These are phyloP conservation scores for Talaromyces sp. DNA, from an alignment of 2,329 filamentous ascomycete species.

Conservation along the genomic window DNA sequence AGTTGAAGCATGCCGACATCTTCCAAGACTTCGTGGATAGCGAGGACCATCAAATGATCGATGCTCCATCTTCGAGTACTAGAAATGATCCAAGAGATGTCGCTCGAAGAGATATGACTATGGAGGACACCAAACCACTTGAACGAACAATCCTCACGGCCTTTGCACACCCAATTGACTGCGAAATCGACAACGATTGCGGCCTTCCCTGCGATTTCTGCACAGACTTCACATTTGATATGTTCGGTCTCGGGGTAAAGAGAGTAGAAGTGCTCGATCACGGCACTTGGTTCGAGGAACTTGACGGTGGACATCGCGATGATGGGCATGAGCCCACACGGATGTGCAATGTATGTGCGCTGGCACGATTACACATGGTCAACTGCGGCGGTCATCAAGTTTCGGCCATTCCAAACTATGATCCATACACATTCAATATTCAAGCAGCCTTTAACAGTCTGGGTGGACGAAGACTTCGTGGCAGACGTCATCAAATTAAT, in stretches of 20 bases:
- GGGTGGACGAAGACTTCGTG: background rate
- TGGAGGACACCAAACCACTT: conserved; percentile 1
- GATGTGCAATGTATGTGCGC: conserved; percentile 40
- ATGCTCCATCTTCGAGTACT: too few relatives aligned
- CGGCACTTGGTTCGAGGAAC: conserved; percentile 38
- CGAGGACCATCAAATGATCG: background rate
- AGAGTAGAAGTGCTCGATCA: conserved; percentile 36
- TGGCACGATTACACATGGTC: conserved; percentile 32
- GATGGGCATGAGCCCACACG: conserved; percentile 31
- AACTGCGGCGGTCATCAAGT: conserved; percentile 34
- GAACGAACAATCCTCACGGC: conserved; percentile 3
- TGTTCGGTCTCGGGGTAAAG: conserved; percentile 37
- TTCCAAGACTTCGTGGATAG: background rate
- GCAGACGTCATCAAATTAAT: conserved; percentile 20
- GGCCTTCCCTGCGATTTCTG: conserved; percentile 41
- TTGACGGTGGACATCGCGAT: conserved; percentile 36
- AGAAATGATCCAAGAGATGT: background rate
- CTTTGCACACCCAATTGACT: conserved; percentile 14
- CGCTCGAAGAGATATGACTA: conserved; percentile 13
- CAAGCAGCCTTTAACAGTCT: conserved; percentile 27
- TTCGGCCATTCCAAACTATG: conserved; percentile 23
- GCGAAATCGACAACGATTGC: conserved; percentile 11
- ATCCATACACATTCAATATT: conserved; percentile 23
- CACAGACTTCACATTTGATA: conserved; percentile 35
- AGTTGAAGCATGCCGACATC: background rate